Evolutionary conservation across 345 rosid genomes (phyloP).

Genomic region (Geranium rotundifolium): DNA sequence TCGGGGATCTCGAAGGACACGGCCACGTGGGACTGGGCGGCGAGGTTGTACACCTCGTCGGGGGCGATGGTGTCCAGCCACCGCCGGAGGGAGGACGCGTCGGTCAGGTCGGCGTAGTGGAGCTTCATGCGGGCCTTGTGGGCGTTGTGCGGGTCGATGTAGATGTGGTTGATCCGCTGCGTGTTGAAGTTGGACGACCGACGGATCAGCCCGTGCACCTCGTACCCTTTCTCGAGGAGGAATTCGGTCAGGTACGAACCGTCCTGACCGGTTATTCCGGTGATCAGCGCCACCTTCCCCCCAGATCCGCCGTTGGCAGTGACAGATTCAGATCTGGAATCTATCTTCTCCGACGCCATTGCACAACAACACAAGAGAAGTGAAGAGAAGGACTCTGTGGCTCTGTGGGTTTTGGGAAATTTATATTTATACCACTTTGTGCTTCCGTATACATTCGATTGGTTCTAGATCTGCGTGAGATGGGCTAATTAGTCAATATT

Average conservation of each 20-base stretch:
- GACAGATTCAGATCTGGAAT: constrained; percentile 18
- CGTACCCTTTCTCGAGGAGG: constrained; percentile 66
- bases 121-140: constrained; percentile 86
- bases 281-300: constrained; percentile 53
- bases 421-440: too few relatives aligned
- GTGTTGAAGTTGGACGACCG: constrained; percentile 96
- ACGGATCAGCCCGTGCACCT: constrained; percentile 85
- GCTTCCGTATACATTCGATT: too few relatives aligned
- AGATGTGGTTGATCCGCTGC: constrained; percentile 91
- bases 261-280: constrained; percentile 96
- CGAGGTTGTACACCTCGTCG: constrained; percentile 89
- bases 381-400: too few relatives aligned
- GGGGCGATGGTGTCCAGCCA: constrained; percentile 85
- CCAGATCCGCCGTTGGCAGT: constrained; percentile 20
- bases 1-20: constrained; percentile 97
- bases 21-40: constrained; percentile 91
- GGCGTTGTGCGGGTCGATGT: constrained; percentile 86
- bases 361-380: too few relatives aligned
- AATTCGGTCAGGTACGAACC: constrained; percentile 92
- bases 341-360: too few relatives aligned
- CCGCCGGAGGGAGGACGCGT: constrained; percentile 91
- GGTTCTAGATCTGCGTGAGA: too few relatives aligned
- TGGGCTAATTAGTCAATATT: too few relatives aligned
- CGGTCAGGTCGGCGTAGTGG: constrained; percentile 77
- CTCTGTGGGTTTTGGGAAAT: too few relatives aligned